These are phyloP conservation scores for Chaetothyriales sp. DNA, from an alignment of 2,329 filamentous ascomycete genomes.

Conservation along the genomic window DNA sequence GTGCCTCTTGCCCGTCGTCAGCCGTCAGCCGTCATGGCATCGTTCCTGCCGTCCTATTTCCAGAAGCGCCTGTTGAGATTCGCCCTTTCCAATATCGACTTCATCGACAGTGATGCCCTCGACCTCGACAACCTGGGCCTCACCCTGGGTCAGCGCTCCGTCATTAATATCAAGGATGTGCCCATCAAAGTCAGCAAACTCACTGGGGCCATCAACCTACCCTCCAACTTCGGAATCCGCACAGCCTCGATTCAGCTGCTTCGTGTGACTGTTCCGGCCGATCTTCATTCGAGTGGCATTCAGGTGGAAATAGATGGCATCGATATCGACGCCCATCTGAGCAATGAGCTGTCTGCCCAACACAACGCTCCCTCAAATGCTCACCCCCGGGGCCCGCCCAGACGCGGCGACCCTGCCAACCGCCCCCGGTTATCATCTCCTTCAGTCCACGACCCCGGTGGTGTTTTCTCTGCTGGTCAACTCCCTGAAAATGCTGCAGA, in stretches of 20 bases:
- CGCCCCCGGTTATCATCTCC: constrained; percentile 11
- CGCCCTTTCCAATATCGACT: constrained; percentile 64
- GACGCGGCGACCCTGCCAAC: constrained; percentile 16
- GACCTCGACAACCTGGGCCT: constrained; percentile 78
- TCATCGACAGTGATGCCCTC: constrained; percentile 74
- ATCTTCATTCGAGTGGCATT: constrained; percentile 76
- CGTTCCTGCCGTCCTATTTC: constrained; percentile 60
- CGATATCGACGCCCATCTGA: constrained; percentile 36
- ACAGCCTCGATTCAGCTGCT: constrained; percentile 57
- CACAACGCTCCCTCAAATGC: constrained; percentile 20
- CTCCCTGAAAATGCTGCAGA: constrained; percentile 3
- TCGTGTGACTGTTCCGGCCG: constrained; percentile 69
- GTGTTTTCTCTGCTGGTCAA: constrained; percentile 6
- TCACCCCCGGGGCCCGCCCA: constrained; percentile 31
- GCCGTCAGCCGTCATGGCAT: constrained; percentile 60
- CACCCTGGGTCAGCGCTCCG: constrained; percentile 63
- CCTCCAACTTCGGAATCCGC: constrained; percentile 6
- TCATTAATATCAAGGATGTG: constrained; percentile 75
- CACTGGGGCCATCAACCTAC: constrained; percentile 17
- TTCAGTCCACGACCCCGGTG: constrained; percentile 18
- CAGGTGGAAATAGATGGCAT: constrained; percentile 68
- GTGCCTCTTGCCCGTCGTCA: neutral
- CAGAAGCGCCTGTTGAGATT: constrained; percentile 82
- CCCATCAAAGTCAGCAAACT: constrained; percentile 28
- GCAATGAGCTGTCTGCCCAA: neutral